phyloP scores from a whole-genome alignment of 257 asterid species.

The Solanum chmielewskii region DNA sequence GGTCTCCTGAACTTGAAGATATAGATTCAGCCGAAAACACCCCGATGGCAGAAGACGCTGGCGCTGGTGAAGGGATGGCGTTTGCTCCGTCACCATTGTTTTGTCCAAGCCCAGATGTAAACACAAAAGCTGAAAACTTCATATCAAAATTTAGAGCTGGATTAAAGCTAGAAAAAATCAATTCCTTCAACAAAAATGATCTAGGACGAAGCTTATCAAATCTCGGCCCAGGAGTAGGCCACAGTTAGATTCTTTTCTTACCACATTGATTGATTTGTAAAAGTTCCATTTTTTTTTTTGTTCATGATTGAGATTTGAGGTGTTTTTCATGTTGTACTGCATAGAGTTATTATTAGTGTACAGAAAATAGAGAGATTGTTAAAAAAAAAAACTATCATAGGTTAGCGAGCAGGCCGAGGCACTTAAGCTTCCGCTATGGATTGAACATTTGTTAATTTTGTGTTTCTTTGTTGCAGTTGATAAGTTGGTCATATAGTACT shows the following conservation, averaged over 20 bases:
- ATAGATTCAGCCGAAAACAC: slow-evolving; percentile 39
- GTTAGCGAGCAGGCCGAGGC: background rate
- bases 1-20: slow-evolving; percentile 65
- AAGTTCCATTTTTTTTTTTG: background rate
- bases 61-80: slow-evolving; percentile 10
- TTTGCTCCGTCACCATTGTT: slow-evolving; percentile 48
- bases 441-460: background rate
- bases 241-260: background rate
- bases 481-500: background rate
- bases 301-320: background rate
- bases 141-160: slow-evolving; percentile 48
- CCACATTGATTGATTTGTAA: background rate
- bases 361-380: background rate
- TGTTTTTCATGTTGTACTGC: no score
- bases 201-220: slow-evolving; percentile 28
- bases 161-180: slow-evolving; percentile 27
- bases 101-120: slow-evolving; percentile 82
- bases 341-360: background rate
- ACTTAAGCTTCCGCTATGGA: background rate
- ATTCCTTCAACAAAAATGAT: slow-evolving; percentile 16
- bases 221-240: slow-evolving; percentile 24
- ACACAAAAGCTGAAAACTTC: slow-evolving; percentile 80
- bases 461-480: background rate
- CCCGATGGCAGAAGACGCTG: slow-evolving; percentile 31
- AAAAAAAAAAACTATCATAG: no score